Evolutionary conservation across 2,329 filamentous ascomycete genomes (phyloP).

Genomic region (Falciphora oryzae): DNA sequence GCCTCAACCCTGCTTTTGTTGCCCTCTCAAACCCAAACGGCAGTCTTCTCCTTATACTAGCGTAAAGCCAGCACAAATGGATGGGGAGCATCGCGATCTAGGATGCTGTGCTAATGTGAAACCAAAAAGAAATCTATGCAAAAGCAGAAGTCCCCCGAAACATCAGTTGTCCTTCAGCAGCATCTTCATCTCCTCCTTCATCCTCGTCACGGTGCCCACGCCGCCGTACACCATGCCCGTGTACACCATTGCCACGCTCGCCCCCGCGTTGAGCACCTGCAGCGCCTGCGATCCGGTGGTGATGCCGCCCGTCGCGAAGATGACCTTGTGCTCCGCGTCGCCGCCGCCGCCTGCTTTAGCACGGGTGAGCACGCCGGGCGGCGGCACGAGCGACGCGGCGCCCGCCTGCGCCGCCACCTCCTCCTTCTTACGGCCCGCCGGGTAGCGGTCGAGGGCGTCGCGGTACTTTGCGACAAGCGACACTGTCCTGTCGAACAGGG

Average conservation of each 20-base stretch:
- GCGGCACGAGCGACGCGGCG: conserved; percentile 28
- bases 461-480: conserved; percentile 76
- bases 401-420: conserved; percentile 23
- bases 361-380: conserved; percentile 12
- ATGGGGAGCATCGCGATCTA: too few relatives aligned
- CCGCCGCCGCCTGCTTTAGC: conserved; percentile 16
- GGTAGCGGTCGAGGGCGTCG: conserved; percentile 52
- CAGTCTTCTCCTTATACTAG: too few relatives aligned
- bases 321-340: conserved; percentile 56
- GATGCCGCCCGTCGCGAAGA: conserved; percentile 93
- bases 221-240: conserved; percentile 66
- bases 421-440: conserved; percentile 22
- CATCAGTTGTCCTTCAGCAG: conserved; percentile 20
- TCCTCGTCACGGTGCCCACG: conserved; percentile 57
- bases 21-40: too few relatives aligned
- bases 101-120: too few relatives aligned
- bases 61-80: too few relatives aligned
- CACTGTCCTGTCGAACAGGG: conserved; percentile 76
- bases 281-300: conserved; percentile 81
- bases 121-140: too few relatives aligned
- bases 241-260: conserved; percentile 87
- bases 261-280: conserved; percentile 78
- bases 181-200: conserved; percentile 57
- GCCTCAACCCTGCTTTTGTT: too few relatives aligned
- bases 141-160: too few relatives aligned